A percentile compares a stretch with the other conserved stretches of the same genome.
These are phyloP conservation scores for Leptodermis oblonga DNA, from an alignment of 257 asterid species.

Conservation along the genomic window DNA sequence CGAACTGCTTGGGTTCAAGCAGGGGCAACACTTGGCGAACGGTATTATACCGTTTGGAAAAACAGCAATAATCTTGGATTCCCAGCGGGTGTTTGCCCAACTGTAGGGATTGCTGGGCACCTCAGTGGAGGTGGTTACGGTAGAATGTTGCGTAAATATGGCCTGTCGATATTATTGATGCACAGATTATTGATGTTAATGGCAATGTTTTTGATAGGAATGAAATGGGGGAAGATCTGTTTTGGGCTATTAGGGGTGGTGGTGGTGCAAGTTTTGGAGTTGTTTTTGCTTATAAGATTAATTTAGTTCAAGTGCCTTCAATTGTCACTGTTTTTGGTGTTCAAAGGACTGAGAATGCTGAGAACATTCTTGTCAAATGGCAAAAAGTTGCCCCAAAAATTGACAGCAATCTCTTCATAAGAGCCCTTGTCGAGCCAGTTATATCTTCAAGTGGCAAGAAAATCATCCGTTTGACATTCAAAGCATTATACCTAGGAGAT, in stretches of 20 bases:
- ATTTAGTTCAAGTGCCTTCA: constrained; percentile 14
- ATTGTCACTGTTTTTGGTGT: constrained; percentile 9
- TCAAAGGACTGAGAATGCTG: constrained; percentile 5
- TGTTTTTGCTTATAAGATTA: constrained; percentile 15
- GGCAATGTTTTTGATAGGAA: constrained; percentile 36
- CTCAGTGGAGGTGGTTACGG: constrained; percentile 9
- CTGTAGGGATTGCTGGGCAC: constrained; percentile 21
- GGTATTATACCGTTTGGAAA: constrained; percentile 33
- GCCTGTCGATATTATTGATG: constrained; percentile 6
- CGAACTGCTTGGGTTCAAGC: constrained; percentile 37
- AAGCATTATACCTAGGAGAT: constrained; percentile 14
- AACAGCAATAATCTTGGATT: constrained; percentile 28
- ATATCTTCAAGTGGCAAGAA: background rate
- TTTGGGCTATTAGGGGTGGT: constrained; percentile 25
- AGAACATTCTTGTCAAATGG: constrained; percentile 6
- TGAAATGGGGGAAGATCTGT: constrained; percentile 45
- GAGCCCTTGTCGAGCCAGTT: constrained; percentile 19
- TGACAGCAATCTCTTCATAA: constrained; percentile 22
- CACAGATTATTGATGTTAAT: constrained; percentile 6
- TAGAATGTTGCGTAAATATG: background rate
- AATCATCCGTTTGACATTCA: constrained; percentile 14
- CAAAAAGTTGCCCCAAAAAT: constrained; percentile 12
- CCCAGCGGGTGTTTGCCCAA: constrained; percentile 45
- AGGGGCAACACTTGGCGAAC: constrained; percentile 41
- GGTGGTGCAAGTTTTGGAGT: constrained; percentile 24